phyloP scores from a whole-genome alignment of 352 stramenopile genomes.

The Pythium myriotylum region DNA sequence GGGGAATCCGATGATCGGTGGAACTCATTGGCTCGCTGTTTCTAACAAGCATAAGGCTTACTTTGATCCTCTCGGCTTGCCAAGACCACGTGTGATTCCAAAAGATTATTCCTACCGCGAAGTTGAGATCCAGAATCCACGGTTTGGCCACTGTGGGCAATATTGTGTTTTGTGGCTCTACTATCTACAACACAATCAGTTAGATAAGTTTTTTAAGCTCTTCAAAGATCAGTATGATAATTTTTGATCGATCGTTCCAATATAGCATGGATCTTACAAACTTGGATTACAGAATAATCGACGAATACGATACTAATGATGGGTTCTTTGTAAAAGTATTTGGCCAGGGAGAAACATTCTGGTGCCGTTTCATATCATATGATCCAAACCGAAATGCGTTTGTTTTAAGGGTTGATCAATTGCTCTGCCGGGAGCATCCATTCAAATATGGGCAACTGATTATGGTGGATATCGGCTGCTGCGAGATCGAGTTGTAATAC shows the following conservation, averaged over 20 bases:
- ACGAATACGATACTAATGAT: slow-evolving; percentile 19
- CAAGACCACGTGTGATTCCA: slow-evolving; percentile 11
- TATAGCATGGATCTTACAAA: slow-evolving; percentile 25
- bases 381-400: slow-evolving; percentile 20
- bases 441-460: slow-evolving; percentile 22
- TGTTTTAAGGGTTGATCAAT: slow-evolving; percentile 19
- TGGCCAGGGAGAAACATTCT: slow-evolving; percentile 17
- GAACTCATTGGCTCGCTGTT: slow-evolving; percentile 19
- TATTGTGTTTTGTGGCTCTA: slow-evolving; percentile 21
- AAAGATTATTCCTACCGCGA: slow-evolving; percentile 20
- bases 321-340: slow-evolving; percentile 24
- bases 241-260: slow-evolving; percentile 19
- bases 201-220: slow-evolving; percentile 23
- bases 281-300: slow-evolving; percentile 21
- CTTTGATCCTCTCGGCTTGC: slow-evolving; percentile 16
- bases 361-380: slow-evolving; percentile 22
- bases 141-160: slow-evolving; percentile 21
- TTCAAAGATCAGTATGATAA: slow-evolving; percentile 28
- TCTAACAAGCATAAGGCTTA: slow-evolving; percentile 25
- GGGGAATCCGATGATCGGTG: slow-evolving; percentile 11
- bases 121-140: slow-evolving; percentile 21
- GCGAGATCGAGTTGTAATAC: slow-evolving; percentile 10
- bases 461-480: slow-evolving; percentile 16
- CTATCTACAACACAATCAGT: slow-evolving; percentile 21
- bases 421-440: slow-evolving; percentile 20